Conservation (phyloP, 371 early-diverging fungal genomes). For the Rhizopus microsporus region DNA sequence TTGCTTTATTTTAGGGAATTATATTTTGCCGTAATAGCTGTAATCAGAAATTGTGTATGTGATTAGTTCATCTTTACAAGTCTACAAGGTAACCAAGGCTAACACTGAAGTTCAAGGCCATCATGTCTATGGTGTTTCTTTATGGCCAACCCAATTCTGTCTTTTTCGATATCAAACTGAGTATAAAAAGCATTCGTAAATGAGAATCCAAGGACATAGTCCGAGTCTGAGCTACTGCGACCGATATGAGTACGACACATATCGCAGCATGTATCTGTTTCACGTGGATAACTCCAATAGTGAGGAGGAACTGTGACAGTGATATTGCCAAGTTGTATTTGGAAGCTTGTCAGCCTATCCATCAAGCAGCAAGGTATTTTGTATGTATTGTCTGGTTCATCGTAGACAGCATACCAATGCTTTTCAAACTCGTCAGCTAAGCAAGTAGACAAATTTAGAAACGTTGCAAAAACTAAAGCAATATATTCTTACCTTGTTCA, state of each 20-base stretch:
- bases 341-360: constrained; percentile 39
- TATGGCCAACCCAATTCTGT: constrained; percentile 41
- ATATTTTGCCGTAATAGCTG: too few relatives aligned
- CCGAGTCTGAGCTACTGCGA: constrained; percentile 38
- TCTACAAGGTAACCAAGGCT: too few relatives aligned
- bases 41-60: too few relatives aligned
- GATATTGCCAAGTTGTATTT: constrained; percentile 36
- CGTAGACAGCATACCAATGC: constrained; percentile 43
- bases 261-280: constrained; percentile 39
- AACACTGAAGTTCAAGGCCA: constrained; percentile 24
- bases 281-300: constrained; percentile 44
- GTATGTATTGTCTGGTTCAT: constrained; percentile 38
- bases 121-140: constrained; percentile 38
- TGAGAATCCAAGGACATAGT: constrained; percentile 44
- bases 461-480: background rate
- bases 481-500: constrained; percentile 35
- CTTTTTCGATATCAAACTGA: constrained; percentile 39
- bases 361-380: constrained; percentile 48
- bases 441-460: background rate
- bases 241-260: constrained; percentile 46
- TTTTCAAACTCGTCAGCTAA: constrained; percentile 46
- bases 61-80: too few relatives aligned
- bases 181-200: constrained; percentile 54
- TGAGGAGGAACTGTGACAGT: constrained; percentile 39
- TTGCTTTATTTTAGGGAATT: too few relatives aligned